These are phyloP conservation scores for Apophysomyces sp. DNA, from an alignment of 371 early-diverging fungal species.

Conservation along the genomic window DNA sequence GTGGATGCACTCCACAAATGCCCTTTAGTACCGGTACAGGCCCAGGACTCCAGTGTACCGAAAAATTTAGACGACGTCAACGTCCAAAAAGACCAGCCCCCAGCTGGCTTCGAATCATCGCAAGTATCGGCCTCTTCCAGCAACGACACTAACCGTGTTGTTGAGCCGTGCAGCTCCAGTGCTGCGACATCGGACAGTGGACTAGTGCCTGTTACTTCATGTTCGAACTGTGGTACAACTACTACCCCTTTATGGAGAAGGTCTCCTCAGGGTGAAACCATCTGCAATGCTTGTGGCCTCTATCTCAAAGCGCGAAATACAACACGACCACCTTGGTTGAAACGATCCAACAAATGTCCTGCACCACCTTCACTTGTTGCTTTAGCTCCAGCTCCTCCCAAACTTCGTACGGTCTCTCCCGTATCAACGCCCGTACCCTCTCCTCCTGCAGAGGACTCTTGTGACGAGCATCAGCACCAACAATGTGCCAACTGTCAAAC, in stretches of 20 bases:
- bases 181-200: slow-evolving; percentile 56
- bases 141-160: slow-evolving; percentile 32
- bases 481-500: slow-evolving; percentile 75
- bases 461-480: slow-evolving; percentile 2
- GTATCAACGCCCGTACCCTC: slow-evolving; percentile 1
- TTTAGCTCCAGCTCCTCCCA: slow-evolving; percentile 31
- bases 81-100: slow-evolving; percentile 30
- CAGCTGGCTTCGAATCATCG: slow-evolving; percentile 46
- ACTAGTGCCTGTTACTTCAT: slow-evolving; percentile 56
- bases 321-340: slow-evolving; percentile 79
- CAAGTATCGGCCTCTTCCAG: slow-evolving; percentile 40
- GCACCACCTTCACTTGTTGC: slow-evolving; percentile 25
- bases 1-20: slow-evolving; percentile 55
- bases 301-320: slow-evolving; percentile 82
- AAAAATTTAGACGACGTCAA: neutral
- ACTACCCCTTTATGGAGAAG: slow-evolving; percentile 93
- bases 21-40: slow-evolving; percentile 29
- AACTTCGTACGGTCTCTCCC: slow-evolving; percentile 3
- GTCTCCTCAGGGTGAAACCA: slow-evolving; percentile 75
- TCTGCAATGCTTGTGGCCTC: slow-evolving; percentile 95
- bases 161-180: slow-evolving; percentile 60
- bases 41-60: slow-evolving; percentile 23
- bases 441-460: neutral
- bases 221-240: slow-evolving; percentile 90
- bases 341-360: slow-evolving; percentile 48